Evolutionary conservation across 140 eudicot species (phyloP), one percentile per base, ranked within the genome.

Genomic region (Erigeron philadelphicus): DNA sequence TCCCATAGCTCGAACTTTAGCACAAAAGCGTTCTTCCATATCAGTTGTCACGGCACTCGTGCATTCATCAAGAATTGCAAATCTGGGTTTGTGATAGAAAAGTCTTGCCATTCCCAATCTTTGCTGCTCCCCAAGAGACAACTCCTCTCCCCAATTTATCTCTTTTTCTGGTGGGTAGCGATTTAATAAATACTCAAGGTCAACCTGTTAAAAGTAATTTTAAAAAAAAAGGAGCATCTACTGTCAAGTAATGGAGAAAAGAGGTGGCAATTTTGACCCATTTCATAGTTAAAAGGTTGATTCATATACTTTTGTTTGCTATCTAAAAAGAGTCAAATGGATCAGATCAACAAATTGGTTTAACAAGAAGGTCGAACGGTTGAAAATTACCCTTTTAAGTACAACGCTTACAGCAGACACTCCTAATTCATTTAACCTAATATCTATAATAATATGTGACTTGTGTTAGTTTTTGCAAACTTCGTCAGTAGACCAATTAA

Each of bases 31-130:
- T 79, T 94, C 95, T 78, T 94, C 97, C 99, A 94, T 94, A 82
- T 89, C 99, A 67, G 95, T 94, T 61, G 99, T 94, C 47, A 94
- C 99, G 10, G 99, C 99, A 89, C 99, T 93, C 7, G 99, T 94
- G 75, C 99, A 93, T 67, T 94, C 99, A 80, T 94, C 99, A 47
- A 94, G 94, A 74, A 94, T 94, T 61, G 97, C 99, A 80, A 89
- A 89, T 78, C 89, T 94, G 43, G 99, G 99, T 66, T 89, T 94
- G 72, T 93, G 99, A 84, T 93, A 93, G 66, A 93, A 93, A 72
- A 93, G 96, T 76, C 99, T 83, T 15, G 99, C 99, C 99, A 93
- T 93, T 77, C 99, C 99, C 66, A 93, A 64, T 73, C 99, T 86
- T 67, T 93, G 99, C 57, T 93, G 99, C 76, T 93, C 99, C 46